Evolutionary conservation across 805 yeast genomes (phyloP).

Genomic region (Starmerella stellata): DNA sequence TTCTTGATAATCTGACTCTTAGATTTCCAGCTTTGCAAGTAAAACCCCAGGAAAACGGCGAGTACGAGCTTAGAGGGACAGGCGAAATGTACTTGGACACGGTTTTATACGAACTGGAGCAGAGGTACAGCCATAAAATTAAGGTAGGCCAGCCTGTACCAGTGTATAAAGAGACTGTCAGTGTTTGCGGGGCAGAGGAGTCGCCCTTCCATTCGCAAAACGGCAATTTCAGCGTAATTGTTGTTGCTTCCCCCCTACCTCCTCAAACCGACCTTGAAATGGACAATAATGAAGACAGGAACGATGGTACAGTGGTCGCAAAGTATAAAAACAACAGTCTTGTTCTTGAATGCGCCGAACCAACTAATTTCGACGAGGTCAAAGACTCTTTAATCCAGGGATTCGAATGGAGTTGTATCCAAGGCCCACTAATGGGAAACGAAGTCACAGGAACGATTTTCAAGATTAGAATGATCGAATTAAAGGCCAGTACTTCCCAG

Average conservation of each 20-base stretch:
- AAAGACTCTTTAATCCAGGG: slow-evolving; percentile 33
- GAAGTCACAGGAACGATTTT: slow-evolving; percentile 54
- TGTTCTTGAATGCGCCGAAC: too few species aligned
- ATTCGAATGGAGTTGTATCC: slow-evolving; percentile 62
- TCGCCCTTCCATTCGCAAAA: neutral
- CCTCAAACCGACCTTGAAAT: neutral
- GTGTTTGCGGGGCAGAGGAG: too few species aligned
- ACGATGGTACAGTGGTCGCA: neutral
- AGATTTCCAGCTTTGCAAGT: slow-evolving; percentile 51
- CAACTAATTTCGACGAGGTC: neutral
- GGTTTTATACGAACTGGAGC: slow-evolving; percentile 55
- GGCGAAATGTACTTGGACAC: slow-evolving; percentile 86
- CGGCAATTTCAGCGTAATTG: neutral
- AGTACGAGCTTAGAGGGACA: slow-evolving; percentile 56
- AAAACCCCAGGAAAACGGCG: slow-evolving; percentile 80
- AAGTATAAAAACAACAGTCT: neutral
- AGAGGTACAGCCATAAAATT: slow-evolving; percentile 39
- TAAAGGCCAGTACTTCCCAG: slow-evolving; percentile 32
- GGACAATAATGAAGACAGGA: neutral
- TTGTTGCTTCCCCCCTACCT: neutral
- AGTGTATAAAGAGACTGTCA: slow-evolving; percentile 54
- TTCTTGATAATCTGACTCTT: too few species aligned
- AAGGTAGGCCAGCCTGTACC: slow-evolving; percentile 75
- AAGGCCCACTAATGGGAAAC: slow-evolving; percentile 89
- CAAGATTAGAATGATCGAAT: slow-evolving; percentile 42